These are phyloP conservation scores for Acrocalymma vagum DNA, from an alignment of 2,329 filamentous ascomycete species.

Conservation along the genomic window DNA sequence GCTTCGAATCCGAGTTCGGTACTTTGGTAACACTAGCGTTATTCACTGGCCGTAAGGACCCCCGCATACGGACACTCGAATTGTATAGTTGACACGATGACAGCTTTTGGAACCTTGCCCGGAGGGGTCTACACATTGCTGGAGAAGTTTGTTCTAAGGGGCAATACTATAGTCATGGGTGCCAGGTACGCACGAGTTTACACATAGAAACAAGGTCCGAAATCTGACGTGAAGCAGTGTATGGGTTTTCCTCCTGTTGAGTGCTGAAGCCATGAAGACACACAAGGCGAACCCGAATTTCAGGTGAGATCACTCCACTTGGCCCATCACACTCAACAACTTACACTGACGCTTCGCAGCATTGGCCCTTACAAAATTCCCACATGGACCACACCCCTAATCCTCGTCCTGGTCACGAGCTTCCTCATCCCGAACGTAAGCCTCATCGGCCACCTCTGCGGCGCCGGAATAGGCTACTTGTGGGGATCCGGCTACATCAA, in stretches of 20 bases:
- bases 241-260: conserved; percentile 90
- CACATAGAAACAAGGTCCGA: rapidly evolving
- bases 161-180: conserved; percentile 80
- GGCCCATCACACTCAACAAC: conserved; percentile 34
- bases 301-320: conserved; percentile 53
- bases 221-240: conserved; percentile 64
- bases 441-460: conserved; percentile 86
- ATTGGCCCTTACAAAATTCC: conserved; percentile 76
- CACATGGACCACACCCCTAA: conserved; percentile 90
- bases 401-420: conserved; percentile 76
- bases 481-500: conserved; percentile 91
- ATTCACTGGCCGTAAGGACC: conserved; percentile 83
- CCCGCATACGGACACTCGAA: conserved; percentile 53
- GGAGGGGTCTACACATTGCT: conserved; percentile 82
- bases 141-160: conserved; percentile 75
- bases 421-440: conserved; percentile 83
- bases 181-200: conserved; percentile 69
- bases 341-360: conserved; percentile 45
- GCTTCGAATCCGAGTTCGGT: conserved; percentile 92
- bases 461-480: conserved; percentile 83
- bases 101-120: conserved; percentile 67
- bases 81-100: conserved; percentile 42
- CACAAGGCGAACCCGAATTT: conserved; percentile 84
- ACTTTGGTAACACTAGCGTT: conserved; percentile 87
- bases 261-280: conserved; percentile 85